Conservation (phyloP, 192 early-diverging fungal genomes). For the Phlyctochytrium bullatum region DNA sequence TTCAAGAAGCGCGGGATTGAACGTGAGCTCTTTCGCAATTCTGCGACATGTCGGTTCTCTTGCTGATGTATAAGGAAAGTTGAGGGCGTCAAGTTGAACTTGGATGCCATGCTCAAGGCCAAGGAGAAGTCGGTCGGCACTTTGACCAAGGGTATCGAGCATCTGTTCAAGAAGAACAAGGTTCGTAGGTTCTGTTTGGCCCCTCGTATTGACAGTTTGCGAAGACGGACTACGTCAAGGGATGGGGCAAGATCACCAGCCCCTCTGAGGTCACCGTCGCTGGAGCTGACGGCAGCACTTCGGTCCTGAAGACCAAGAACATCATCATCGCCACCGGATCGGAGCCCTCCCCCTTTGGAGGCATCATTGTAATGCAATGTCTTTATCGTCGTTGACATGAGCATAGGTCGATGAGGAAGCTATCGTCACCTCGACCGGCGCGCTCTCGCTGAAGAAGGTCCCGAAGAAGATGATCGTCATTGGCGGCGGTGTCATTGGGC, state of each 20-base stretch:
- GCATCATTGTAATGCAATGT: constrained; percentile 61
- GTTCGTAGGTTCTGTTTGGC: constrained; percentile 38
- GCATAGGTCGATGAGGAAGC: constrained; percentile 81
- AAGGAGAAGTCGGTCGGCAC: constrained; percentile 85
- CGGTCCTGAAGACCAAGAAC: constrained; percentile 86
- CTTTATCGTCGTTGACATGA: constrained; percentile 14
- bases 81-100: constrained; percentile 77
- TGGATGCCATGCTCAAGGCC: constrained; percentile 83
- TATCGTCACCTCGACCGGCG: constrained; percentile 98
- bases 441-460: constrained; percentile 87
- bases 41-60: background rate
- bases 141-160: constrained; percentile 90
- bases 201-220: background rate
- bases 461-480: constrained; percentile 99
- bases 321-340: constrained; percentile 98
- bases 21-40: constrained; percentile 40
- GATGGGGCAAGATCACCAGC: constrained; percentile 76
- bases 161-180: constrained; percentile 97
- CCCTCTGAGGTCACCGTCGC: constrained; percentile 80
- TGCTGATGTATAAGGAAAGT: constrained; percentile 41
- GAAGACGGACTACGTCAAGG: constrained; percentile 84
- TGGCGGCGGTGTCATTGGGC: constrained; percentile 98
- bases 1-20: constrained; percentile 93
- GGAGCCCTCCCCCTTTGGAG: constrained; percentile 88
- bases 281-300: constrained; percentile 72